Conservation (phyloP, 768 basidiomycete species). For the Lactifluus echinatus region DNA sequence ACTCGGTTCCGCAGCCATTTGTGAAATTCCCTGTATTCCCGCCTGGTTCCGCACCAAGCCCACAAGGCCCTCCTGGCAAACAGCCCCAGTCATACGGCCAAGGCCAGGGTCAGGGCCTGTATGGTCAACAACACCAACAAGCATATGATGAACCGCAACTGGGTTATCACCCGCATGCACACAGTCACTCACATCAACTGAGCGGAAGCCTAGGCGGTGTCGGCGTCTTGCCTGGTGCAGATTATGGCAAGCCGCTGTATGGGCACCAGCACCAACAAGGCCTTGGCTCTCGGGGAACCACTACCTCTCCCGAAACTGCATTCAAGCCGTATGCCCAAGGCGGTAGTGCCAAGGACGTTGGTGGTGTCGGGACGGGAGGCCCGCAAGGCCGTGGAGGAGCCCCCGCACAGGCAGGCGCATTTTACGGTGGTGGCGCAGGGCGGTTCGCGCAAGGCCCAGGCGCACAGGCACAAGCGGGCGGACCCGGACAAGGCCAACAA, state of each 20-base stretch:
- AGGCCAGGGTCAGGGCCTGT: constrained; percentile 54
- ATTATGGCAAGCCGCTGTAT: constrained; percentile 41
- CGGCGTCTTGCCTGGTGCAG: constrained; percentile 23
- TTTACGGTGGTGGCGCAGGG: constrained; percentile 34
- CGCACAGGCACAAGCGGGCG: constrained; percentile 39
- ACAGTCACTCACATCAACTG: constrained; percentile 28
- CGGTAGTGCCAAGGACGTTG: constrained; percentile 38
- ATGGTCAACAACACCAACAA: constrained; percentile 52
- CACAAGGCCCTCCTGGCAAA: constrained; percentile 55
- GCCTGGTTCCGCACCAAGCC: constrained; percentile 55
- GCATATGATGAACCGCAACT: constrained; percentile 46
- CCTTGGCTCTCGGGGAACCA: constrained; percentile 41
- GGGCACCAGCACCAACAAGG: constrained; percentile 57
- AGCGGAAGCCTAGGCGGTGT: constrained; percentile 29
- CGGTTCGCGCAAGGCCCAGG: constrained; percentile 35
- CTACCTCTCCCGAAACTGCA: constrained; percentile 58
- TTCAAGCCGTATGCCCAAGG: constrained; percentile 76
- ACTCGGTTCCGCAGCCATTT: constrained; percentile 54
- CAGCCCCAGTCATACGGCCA: constrained; percentile 42
- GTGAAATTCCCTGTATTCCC: constrained; percentile 72
- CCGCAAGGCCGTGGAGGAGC: constrained; percentile 36
- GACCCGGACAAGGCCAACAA: constrained; percentile 33
- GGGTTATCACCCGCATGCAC: constrained; percentile 50
- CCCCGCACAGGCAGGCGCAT: constrained; percentile 40
- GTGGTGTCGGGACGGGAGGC: constrained; percentile 33